Base-by-base conservation (phyloP, 805 yeast species). In the Yarrowia porcina region DNA sequence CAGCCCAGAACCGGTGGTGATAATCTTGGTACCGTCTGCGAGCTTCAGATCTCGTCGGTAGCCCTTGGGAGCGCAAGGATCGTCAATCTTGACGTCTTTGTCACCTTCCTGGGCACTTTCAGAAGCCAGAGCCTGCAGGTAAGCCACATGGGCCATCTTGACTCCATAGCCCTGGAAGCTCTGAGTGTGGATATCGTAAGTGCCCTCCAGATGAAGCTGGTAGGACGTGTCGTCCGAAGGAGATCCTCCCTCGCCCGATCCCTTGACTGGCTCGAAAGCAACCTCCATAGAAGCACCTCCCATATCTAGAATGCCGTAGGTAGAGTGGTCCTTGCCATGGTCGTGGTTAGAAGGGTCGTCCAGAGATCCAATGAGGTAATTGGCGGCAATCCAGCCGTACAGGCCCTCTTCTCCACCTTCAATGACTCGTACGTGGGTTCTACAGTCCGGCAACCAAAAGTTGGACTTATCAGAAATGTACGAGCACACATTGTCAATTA, bases 131-230 rank as follows among this genome's bases (percentile, higher is more conserved):
- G n/a, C 49, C 13, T 39, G 47, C 28, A 56, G 39, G 71, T 88
- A 89, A 64, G 98, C 77, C 61, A 77, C 79, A 47, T 96, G 79
- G 11, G 98, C 97, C 72, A 92, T 90, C 69, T 93, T 93, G 2
- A 98, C 97, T 10, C 99, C 99, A 75, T 90, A 94, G 0, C 98
- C 98, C n/a, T 94, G 79, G 98, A 99, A 94, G 0, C 98, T 90
- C 45, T 94, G 87, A 4, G 94, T 97, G 75, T 90, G 94, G 0
- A 94, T 87, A 38, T 84, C 80, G 96, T 96, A 93, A 50, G 80
- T 18, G 27, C 41, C 30, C 49, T 39, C 80, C 63, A 94, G 76
- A 17, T 80, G 79, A 1, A 94, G 82, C 1, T 78, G 79, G 32
- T 87, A 83, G 62, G 92, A 79, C 72, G 91, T 96, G 61, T 91